Evolutionary conservation across 2,329 filamentous ascomycete genomes (phyloP), one percentile per base, ranked within the genome.

Genomic region (Penicillium paneum): DNA sequence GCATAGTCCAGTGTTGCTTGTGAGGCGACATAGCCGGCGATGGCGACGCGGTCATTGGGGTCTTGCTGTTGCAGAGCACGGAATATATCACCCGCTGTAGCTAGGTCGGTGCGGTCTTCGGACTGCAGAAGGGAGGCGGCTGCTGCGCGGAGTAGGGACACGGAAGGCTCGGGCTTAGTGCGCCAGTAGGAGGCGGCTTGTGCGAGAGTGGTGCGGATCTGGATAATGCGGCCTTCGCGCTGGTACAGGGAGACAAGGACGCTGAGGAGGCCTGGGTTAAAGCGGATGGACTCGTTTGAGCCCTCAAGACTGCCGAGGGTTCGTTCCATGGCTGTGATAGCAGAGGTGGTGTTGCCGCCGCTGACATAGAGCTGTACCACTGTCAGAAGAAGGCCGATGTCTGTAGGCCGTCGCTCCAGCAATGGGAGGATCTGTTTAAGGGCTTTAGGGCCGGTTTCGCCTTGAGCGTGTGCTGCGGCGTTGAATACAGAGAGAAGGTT

Each of bases 11-110:
- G 63, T 2, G 83, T 83, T 28, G 89, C 88, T 63, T 89, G 84
- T 10, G 91, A 87, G 3, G 94, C 94, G 8, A 97, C 83, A n/a
- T 94, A 84, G 1, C 94, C 94, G 8, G 91, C 91, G 15, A 85
- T 83, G 1, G 89, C 86, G 51, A 88, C 81, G 31, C 81, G 81
- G 64, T 96, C 90, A 36, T 77, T 64, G 3, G 68, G 78, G n/a
- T 91, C 81, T 55, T 85, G 79, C 2, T 82, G 74, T 59, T 88
- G 83, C 12, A 97, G 80, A 44, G 82, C 82, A 48, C 83, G 81
- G 73, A 97, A 97, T 8, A 94, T 87, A n/a, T 88, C 82, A 3
- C 85, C 85, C 0, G 94, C 92, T 0, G 84, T 78, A 13, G 80
- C 72, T 26, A 91, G 76, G 61, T 96, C 89, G 15, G 87, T 81